These are phyloP conservation scores for Phytopythium litorale DNA, from an alignment of 352 stramenopile genomes.

Conservation along the genomic window DNA sequence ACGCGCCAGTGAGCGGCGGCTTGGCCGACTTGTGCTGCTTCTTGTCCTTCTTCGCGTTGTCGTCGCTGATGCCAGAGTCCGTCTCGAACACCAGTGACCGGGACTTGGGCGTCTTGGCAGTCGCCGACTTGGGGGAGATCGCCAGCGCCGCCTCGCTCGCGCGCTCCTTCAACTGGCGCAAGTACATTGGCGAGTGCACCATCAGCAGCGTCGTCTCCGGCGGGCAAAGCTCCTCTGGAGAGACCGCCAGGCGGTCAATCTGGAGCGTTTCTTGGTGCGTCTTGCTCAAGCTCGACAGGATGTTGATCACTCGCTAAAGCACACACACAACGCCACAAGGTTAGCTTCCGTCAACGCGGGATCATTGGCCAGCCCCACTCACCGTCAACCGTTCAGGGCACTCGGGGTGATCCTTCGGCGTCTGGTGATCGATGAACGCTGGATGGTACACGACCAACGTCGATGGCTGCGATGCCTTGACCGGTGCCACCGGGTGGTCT, in stretches of 20 bases:
- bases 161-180: conserved; percentile 69
- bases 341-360: conserved; percentile 3
- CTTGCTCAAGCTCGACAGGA: conserved; percentile 54
- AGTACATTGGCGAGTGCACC: conserved; percentile 81
- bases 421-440: conserved; percentile 82
- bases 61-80: conserved; percentile 55
- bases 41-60: conserved; percentile 24
- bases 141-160: conserved; percentile 47
- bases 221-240: conserved; percentile 69
- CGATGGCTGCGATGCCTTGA: conserved; percentile 28
- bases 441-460: conserved; percentile 82
- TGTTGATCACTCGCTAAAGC: conserved; percentile 65
- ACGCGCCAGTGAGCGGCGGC: conserved; percentile 53
- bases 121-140: conserved; percentile 24
- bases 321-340: background rate
- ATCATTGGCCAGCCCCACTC: conserved; percentile 13
- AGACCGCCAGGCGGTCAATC: conserved; percentile 60
- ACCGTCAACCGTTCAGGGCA: conserved; percentile 80
- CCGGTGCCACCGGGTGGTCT: conserved; percentile 28
- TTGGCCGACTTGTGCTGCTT: conserved; percentile 35
- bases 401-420: conserved; percentile 77
- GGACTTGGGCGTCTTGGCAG: conserved; percentile 25
- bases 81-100: conserved; percentile 76
- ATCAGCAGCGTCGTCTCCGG: conserved; percentile 72
- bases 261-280: conserved; percentile 64